Evolutionary conservation across 257 asterid genomes (phyloP).

Genomic region (Nicotiana sylvestris): DNA sequence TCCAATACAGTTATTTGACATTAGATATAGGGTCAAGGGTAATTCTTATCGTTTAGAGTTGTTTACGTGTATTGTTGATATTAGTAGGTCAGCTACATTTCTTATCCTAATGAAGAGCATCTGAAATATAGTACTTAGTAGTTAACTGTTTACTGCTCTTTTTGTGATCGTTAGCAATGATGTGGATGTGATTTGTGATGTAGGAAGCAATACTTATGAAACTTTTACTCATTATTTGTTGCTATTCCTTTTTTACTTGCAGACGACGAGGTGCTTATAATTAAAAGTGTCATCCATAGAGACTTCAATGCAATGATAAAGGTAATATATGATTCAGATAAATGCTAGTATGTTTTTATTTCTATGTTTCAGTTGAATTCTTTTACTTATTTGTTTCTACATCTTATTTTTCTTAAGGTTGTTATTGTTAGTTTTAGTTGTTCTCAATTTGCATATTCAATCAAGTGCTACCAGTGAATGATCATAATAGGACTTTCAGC

Average conservation of each 20-base stretch:
- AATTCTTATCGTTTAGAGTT: background rate
- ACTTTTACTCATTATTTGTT: background rate
- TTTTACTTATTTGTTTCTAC: background rate
- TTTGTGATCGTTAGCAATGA: background rate
- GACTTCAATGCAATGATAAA: slow-evolving; percentile 84
- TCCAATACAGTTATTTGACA: background rate
- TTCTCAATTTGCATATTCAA: background rate
- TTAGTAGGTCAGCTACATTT: background rate
- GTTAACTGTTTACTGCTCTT: background rate
- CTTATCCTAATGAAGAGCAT: background rate
- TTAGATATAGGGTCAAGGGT: background rate
- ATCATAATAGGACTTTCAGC: background rate
- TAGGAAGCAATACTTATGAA: background rate
- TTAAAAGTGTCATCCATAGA: slow-evolving; percentile 88
- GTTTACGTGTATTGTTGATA: background rate
- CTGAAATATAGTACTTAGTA: background rate
- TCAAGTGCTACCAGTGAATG: background rate
- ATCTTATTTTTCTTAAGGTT: background rate
- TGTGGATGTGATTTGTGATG: background rate
- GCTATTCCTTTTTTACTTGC: slow-evolving; percentile 25
- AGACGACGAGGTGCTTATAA: slow-evolving; percentile 87
- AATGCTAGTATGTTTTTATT: background rate
- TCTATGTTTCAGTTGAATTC: background rate
- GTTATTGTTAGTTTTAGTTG: slow-evolving; percentile 6
- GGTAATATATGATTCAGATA: slow-evolving; percentile 33